Evolutionary conservation across 176 grass and related monocot genomes (phyloP).

Genomic region (maize (Zea mays)): Zm-B73-REFERENCE-NAM-5.0 NC_050099.1:247073001-247073500

Average conservation of each 20-base stretch:
- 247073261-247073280: not conserved
- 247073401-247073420: not conserved
- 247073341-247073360: not conserved
- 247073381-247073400: not conserved
- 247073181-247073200: constrained; percentile 82
- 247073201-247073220: constrained; percentile 76
- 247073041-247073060: constrained; percentile 89
- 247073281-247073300: not conserved
- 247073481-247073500: constrained; percentile 62
- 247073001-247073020: constrained; percentile 94
- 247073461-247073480: constrained; percentile 65
- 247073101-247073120: not conserved
- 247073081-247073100: constrained; percentile 79
- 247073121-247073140: constrained; percentile 28
- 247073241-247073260: constrained; percentile 70
- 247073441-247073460: constrained; percentile 22
- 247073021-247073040: constrained; percentile 87
- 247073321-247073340: not conserved
- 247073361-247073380: not conserved
- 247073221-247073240: constrained; percentile 90
- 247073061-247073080: constrained; percentile 94
- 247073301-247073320: not conserved
- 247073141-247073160: not conserved
- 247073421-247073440: not conserved
- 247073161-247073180: constrained; percentile 70